Evolutionary conservation across 2,329 filamentous ascomycete species (phyloP), one percentile per base, ranked within the genome.

Genomic region (Aspergillus sp.): DNA sequence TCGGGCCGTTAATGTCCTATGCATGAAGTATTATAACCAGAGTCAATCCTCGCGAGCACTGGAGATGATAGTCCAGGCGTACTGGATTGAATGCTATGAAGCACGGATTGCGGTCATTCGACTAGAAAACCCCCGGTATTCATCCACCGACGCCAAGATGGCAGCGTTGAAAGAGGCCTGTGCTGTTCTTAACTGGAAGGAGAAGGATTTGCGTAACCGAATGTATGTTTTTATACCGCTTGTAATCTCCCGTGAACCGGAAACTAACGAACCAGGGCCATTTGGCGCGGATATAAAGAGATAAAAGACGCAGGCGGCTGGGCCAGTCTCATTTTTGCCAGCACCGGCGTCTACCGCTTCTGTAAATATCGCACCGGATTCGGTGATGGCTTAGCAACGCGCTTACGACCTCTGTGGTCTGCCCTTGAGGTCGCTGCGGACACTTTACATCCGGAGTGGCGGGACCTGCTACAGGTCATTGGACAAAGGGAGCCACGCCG

Each of bases 341-440:
- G 78, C 32, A 75, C 76, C 63, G 77, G 78, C 1, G 71, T 81
- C 9, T 80, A 80, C 58, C 70, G 77, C 5, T 78, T 80, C 58
- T 80, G 77, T 71, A 81, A 81, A 56, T 80, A 80, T 56, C 71
- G 77, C 39, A 72, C 74, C 1, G 74, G 73, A 4, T 79, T 80
- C 54, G 69, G 72, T 38, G 67, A 70, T 4, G 73, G 75, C 10
- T 72, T 76, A 3, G 73, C 78, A 61, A 65, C 69, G 33, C 69
- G 70, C 2, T 63, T 80, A 5, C 64, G 65, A 10, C 64, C 63
- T 30, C 56, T 78, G 6, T 60, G 67, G 36, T 68, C 72, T 29
- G 67, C 74, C 10, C 67, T 79, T n/a, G 74, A 78, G 53, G 69
- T 77, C 5, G 73, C 74, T 2, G 75, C 75, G 1, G 75, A 78